Base-by-base conservation (phyloP, 2,329 filamentous ascomycete species). In the Lecanicillium sp. region DNA sequence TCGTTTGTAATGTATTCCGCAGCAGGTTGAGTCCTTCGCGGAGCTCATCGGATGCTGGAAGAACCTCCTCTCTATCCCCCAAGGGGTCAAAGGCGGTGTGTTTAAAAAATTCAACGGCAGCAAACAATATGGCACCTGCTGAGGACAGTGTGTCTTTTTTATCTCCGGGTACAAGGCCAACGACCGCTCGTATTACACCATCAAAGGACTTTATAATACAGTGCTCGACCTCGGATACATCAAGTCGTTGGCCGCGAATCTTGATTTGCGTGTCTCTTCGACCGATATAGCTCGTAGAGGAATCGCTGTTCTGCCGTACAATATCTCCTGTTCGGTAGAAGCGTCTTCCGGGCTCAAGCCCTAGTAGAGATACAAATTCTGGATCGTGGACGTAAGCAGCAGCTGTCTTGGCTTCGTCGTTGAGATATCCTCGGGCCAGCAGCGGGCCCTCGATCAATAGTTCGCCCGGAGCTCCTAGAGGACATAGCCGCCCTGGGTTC, bases 231-330 rank as follows among this genome's bases (percentile, higher is more conserved):
- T 54, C 54, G 4, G 20, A 47, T 8, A 74, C 63, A 60, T 74
- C 80, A 41, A 77, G 65, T 45, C 75, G 60, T 50, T 71, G 78
- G 23, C 80, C 80, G 26, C 71, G 67, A 12, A 81, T 59, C 58
- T 81, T 81, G 44, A 80, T 67, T 56, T 80, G 77, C 0, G 68
- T 68, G 53, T 80, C 77, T 52, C 74, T 76, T 20, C 77, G 65
- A 39, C 75, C 75, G 40, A 74, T 55, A 44, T 68, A 73, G 1
- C 64, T 52, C 9, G 74, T 55, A 30, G 56, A 55, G 2, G 43
- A 44, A 17, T 47, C 24, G 1, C 57, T 56, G 32, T 66, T 57
- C 23, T 71, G 71, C 43, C 58, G 59, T 4, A 60, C 70, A 8
- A 74, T 59, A 51, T 75, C 72, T 11, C 72, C 72, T 1, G 71